Evolutionary conservation across 331 rosid species (phyloP), one percentile per base, ranked within the genome.

Genomic region (Prunus yedoensis): DNA sequence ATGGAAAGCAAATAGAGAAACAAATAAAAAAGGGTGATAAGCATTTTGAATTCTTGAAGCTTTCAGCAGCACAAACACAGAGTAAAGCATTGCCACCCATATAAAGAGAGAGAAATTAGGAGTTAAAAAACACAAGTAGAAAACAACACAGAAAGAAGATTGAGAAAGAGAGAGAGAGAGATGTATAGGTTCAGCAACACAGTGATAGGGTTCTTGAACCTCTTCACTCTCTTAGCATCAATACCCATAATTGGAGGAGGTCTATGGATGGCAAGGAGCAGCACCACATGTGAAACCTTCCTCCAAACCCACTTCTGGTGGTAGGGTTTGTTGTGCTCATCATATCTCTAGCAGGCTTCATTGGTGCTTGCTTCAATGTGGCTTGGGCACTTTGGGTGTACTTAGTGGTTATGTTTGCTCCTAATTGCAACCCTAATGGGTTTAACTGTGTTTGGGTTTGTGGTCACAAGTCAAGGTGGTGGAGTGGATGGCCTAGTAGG

Each of bases 241-340:
- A 95, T 95, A 63, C 99, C 98, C 8, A 90, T 95, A 47, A 92
- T 95, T 16, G 99, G 98, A 6, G 97, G 92, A 50, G 99, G 98
- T 1, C 65, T 95, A 70, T 95, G 98, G 97, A 84, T 95, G 90
- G 94, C 99, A 59, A 80, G 88, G 79, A 95, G 92, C 78, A 95
- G 89, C 82, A 92, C 90, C 62, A 88, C 91, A 1, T 95, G 99
- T 76, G 94, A 73, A 70, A 85, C 78, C 58, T 95, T 90, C 73
- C 96, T 92, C 14, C 99, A 95, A 75, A 90, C 96, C 99, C 99
- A 51, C 88, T 95, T 32, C 70, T 95, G 10, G 85, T 90, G 16
- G 70, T 95, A 4, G 99, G 99, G 1, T 95, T 95, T 49, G 80
- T 92, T 4, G 92, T 95, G 54, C 89, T 95, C 0, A 59, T 95